Evolutionary conservation across 371 early-diverging fungal species (phyloP).

Genomic region (Capniomyces stellatus): DNA sequence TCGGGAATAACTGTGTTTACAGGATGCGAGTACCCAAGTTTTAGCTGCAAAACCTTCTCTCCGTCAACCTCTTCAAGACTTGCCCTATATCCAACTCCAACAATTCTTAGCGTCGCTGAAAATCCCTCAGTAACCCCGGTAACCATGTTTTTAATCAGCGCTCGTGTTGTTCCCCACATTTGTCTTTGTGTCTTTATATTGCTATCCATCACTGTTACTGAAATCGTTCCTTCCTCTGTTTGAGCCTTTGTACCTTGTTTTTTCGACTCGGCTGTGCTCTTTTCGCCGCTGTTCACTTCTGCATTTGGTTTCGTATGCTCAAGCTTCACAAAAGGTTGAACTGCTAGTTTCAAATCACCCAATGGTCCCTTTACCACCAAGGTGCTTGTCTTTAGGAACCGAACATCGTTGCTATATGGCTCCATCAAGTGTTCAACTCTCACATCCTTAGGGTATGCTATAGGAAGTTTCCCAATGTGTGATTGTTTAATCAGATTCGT

Average conservation of each 20-base stretch:
- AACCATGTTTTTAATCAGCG: constrained; percentile 68
- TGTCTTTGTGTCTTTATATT: constrained; percentile 48
- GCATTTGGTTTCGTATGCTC: constrained; percentile 19
- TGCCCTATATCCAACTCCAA: constrained; percentile 92
- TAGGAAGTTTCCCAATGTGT: constrained; percentile 17
- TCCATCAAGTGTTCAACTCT: constrained; percentile 7
- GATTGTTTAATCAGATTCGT: constrained; percentile 5
- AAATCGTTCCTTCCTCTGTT: constrained; percentile 25
- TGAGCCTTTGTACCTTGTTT: not conserved
- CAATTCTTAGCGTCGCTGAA: constrained; percentile 59
- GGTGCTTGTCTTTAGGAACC: constrained; percentile 35
- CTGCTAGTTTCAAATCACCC: constrained; percentile 50
- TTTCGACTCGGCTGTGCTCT: constrained; percentile 1
- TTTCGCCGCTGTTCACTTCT: not conserved
- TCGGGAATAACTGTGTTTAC: constrained; percentile 60
- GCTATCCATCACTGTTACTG: constrained; percentile 41
- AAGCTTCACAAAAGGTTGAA: constrained; percentile 62
- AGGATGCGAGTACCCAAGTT: constrained; percentile 81
- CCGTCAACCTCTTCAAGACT: constrained; percentile 33
- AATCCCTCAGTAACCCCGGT: constrained; percentile 83
- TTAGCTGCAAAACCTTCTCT: constrained; percentile 34
- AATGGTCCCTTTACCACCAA: constrained; percentile 65
- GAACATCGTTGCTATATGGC: constrained; percentile 18
- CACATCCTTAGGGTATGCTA: constrained; percentile 20
- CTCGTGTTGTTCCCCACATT: constrained; percentile 95